Percentiles rank a stretch among this genome's conserved stretches.
Conservation (phyloP, 176 grass and related monocot species). For the Oryza rufipogon region DNA sequence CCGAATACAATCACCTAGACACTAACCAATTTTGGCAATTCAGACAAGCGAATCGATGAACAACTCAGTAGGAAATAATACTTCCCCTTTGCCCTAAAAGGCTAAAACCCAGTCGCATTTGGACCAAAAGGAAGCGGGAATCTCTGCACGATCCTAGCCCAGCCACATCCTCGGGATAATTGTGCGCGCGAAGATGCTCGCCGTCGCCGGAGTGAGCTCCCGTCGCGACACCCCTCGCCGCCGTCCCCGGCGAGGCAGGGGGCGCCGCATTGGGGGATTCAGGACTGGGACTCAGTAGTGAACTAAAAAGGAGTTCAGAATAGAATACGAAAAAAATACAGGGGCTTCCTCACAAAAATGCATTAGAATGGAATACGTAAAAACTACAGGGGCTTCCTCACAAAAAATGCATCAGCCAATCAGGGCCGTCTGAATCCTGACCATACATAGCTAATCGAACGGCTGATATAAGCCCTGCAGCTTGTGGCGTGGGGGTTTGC, state of each 20-base stretch:
- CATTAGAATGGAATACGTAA: neutral
- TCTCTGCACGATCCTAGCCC: neutral
- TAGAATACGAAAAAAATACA: neutral
- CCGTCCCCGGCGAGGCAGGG: neutral
- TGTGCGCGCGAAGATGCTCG: neutral
- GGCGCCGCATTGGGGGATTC: neutral
- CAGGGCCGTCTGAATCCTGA: neutral
- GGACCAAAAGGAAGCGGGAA: neutral
- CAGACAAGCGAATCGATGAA: neutral
- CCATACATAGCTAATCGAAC: neutral
- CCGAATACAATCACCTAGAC: neutral
- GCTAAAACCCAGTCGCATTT: neutral
- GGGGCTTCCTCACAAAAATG: no score
- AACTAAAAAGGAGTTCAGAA: neutral
- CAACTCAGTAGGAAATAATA: neutral
- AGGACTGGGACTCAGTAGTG: neutral
- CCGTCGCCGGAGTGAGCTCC: neutral
- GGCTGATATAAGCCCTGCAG: neutral
- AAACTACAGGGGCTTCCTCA: neutral
- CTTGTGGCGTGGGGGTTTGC: neutral
- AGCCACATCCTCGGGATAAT: constrained; percentile 20
- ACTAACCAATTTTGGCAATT: neutral
- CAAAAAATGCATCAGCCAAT: neutral
- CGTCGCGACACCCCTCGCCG: neutral
- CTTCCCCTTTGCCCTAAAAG: neutral